Base-by-base conservation (phyloP, 2,329 filamentous ascomycete species). In the Didymella arachidicola region DNA sequence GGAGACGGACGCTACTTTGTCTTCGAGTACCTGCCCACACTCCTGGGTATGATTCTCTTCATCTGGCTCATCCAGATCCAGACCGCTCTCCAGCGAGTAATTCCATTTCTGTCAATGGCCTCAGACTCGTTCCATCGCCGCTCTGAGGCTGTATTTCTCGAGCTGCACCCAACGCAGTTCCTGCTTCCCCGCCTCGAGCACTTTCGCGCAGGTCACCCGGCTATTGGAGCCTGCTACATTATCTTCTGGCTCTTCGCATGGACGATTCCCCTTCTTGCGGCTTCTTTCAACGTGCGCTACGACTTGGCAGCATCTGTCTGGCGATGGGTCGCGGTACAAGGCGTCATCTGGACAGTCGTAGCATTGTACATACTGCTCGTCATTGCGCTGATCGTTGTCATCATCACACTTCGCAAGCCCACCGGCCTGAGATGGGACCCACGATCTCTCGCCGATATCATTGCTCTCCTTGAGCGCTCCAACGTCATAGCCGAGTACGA, bases 351-450 rank as follows among this genome's bases (percentile, higher is more conserved):
- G 92, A 85, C 88, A 0, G 80, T 93, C 26, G 85, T 95, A 29
- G 87, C 80, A 0, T 76, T 96, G 0, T 97, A 97, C 77, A 76
- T 89, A 32, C 75, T 92, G 4, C 78, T 94, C 45, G 70, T 89
- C 2, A 65, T 85, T 7, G 86, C 88, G 1, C 69, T 87, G 2
- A 53, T 86, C 11, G 76, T 86, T 1, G 73, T 93, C 3, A 79
- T 89, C 62, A 63, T 86, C n/a, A 89, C 86, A 62, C 91, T 93
- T 79, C 78, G 82, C 22, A 82, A 84, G 29, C 83, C 82, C 67
- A 96, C 92, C 0, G 93, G 93, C 0, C 80, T 97, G 61, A 84
- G 89, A 70, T 97, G 93, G 93, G 92, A 97, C 72, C 85, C 92
- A 2, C 84, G 89, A 44, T 94, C 89, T 25, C 80, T 97, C 7